These are phyloP conservation scores for Grammothele lineata DNA, from an alignment of 768 basidiomycete genomes.

Conservation along the genomic window DNA sequence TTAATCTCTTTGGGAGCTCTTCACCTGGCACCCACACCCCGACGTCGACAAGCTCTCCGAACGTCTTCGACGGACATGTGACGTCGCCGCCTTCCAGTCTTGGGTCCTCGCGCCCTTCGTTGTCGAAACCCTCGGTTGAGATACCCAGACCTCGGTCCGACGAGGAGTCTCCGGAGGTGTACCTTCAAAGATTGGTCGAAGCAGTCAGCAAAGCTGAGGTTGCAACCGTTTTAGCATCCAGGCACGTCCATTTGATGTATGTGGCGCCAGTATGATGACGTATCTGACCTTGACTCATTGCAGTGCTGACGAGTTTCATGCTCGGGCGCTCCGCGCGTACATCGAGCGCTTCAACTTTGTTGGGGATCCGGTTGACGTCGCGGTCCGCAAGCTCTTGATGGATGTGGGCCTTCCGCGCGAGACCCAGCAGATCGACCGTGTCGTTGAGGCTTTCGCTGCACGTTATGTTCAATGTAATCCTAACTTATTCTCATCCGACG, in stretches of 20 bases:
- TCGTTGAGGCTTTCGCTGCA: constrained; percentile 91
- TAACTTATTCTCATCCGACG: constrained; percentile 70
- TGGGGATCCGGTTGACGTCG: constrained; percentile 83
- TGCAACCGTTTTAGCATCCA: constrained; percentile 74
- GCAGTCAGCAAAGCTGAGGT: constrained; percentile 76
- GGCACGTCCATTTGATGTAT: constrained; percentile 46
- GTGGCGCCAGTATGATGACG: no score
- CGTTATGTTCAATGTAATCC: constrained; percentile 85
- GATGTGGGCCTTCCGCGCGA: constrained; percentile 88
- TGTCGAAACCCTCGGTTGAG: constrained; percentile 39
- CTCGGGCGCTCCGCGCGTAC: constrained; percentile 63
- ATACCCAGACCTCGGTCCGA: constrained; percentile 48
- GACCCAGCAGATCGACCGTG: constrained; percentile 97
- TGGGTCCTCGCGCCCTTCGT: constrained; percentile 42
- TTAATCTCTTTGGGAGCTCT: constrained; percentile 55
- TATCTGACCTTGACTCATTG: not conserved
- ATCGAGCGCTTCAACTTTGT: constrained; percentile 75
- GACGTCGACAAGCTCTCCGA: constrained; percentile 27
- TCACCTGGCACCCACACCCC: constrained; percentile 20
- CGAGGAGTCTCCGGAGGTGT: constrained; percentile 68
- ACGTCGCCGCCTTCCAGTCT: constrained; percentile 21
- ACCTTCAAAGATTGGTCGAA: constrained; percentile 58
- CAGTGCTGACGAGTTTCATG: constrained; percentile 72
- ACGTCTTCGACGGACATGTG: constrained; percentile 11
- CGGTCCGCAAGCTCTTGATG: constrained; percentile 86